These are phyloP conservation scores for Fusarium sp. DNA, from an alignment of 2,329 filamentous ascomycete species.

Conservation along the genomic window DNA sequence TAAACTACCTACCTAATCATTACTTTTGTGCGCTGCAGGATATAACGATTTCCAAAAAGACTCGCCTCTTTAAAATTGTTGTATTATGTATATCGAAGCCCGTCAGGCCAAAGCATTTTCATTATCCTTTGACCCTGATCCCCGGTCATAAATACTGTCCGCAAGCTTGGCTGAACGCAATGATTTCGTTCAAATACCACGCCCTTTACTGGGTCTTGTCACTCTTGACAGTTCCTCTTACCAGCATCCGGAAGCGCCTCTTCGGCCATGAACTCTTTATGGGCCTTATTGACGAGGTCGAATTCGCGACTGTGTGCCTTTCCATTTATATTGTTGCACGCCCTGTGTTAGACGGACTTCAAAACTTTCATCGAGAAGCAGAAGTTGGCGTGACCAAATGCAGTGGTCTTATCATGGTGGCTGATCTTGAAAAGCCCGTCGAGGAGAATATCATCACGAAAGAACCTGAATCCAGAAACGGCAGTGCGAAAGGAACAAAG, in stretches of 20 bases:
- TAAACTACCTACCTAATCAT: not conserved
- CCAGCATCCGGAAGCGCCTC: constrained; percentile 1
- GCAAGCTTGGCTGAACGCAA: not conserved
- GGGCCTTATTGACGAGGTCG: not conserved
- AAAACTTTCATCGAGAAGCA: not conserved
- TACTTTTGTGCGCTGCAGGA: not conserved
- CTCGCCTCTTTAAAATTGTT: not conserved
- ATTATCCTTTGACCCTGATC: not conserved
- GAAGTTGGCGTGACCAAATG: not conserved
- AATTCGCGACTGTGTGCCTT: constrained; percentile 1
- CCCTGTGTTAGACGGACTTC: not conserved
- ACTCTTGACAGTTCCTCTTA: constrained; percentile 4
- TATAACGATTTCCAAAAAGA: not conserved
- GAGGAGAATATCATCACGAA: not conserved
- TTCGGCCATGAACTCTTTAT: not conserved
- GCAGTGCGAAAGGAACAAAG: not conserved
- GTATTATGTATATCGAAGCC: not conserved
- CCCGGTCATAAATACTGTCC: not conserved
- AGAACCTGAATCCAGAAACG: not conserved
- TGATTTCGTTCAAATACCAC: constrained; percentile 32
- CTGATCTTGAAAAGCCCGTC: not conserved
- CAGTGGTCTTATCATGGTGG: not conserved
- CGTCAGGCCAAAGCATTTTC: not conserved
- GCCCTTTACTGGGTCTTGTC: constrained; percentile 32
- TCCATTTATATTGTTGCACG: constrained; percentile 1